A percentile compares a stretch with the other conserved stretches of the same genome.
phyloP scores from a whole-genome alignment of 2,329 filamentous ascomycete genomes.

The Hypoxylon sp. region DNA sequence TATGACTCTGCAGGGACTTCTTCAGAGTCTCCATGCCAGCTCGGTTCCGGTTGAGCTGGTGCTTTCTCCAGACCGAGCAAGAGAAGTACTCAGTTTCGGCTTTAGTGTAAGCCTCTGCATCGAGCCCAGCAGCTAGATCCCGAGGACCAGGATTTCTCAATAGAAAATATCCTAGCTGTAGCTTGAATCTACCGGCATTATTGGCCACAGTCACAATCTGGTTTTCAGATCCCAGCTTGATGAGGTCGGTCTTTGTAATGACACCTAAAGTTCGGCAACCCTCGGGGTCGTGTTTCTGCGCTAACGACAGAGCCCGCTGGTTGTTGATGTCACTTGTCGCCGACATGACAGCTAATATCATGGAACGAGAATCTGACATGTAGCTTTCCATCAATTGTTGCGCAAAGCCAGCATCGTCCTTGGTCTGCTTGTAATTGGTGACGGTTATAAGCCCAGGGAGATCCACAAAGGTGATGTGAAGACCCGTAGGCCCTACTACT shows the following conservation, averaged over 20 bases:
- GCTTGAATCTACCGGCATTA: not conserved
- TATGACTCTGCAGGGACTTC: not conserved
- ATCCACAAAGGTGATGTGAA: slow-evolving; percentile 51
- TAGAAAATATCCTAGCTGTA: slow-evolving; percentile 4
- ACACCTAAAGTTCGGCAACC: slow-evolving; percentile 60
- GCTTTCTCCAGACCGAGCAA: not conserved
- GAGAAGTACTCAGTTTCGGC: slow-evolving; percentile 4
- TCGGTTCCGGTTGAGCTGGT: not conserved
- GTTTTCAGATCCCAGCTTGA: not conserved
- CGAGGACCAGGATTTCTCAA: not conserved
- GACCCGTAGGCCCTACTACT: slow-evolving; percentile 28
- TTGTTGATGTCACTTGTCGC: slow-evolving; percentile 60
- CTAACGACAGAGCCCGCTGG: slow-evolving; percentile 59
- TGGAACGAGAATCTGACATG: slow-evolving; percentile 59
- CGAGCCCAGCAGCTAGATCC: too few species aligned
- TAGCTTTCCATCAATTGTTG: slow-evolving; percentile 56
- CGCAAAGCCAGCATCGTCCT: slow-evolving; percentile 48
- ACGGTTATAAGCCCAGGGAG: slow-evolving; percentile 55
- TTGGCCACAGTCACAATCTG: not conserved
- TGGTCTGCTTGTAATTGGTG: slow-evolving; percentile 45
- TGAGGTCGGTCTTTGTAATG: slow-evolving; percentile 63
- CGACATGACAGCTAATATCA: slow-evolving; percentile 63
- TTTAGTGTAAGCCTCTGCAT: not conserved
- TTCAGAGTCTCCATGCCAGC: slow-evolving; percentile 8
- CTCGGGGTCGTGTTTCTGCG: slow-evolving; percentile 54